A percentile compares a stretch with the other conserved stretches of the same genome.
These are phyloP conservation scores for Ceratocystis papillata DNA, from an alignment of 2,329 filamentous ascomycete genomes.

Conservation along the genomic window DNA sequence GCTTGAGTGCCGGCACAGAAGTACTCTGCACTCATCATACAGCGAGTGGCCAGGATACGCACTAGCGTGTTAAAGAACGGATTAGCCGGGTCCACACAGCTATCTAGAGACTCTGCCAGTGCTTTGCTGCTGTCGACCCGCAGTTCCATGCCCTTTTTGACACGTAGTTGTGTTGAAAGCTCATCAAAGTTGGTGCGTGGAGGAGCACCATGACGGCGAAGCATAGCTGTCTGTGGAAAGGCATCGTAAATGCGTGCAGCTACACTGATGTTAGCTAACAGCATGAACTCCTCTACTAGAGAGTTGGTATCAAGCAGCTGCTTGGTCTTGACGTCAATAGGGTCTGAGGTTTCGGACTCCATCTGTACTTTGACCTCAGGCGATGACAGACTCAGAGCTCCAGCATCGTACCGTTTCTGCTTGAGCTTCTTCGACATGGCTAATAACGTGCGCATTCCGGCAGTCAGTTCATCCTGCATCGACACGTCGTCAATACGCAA, in stretches of 20 bases:
- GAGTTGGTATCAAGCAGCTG: constrained; percentile 91
- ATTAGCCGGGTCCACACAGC: constrained; percentile 65
- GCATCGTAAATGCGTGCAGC: constrained; percentile 80
- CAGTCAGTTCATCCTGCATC: constrained; percentile 78
- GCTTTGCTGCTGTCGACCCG: constrained; percentile 78
- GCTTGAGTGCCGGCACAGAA: constrained; percentile 91
- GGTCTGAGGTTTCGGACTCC: constrained; percentile 79
- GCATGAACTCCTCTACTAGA: constrained; percentile 97
- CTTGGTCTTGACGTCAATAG: constrained; percentile 93
- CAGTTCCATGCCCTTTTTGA: constrained; percentile 71
- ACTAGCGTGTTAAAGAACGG: constrained; percentile 98
- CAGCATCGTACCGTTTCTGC: constrained; percentile 92
- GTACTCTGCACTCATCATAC: constrained; percentile 99
- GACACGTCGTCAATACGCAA: constrained; percentile 81
- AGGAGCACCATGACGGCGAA: constrained; percentile 82
- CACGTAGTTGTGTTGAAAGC: constrained; percentile 77
- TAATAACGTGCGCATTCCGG: constrained; percentile 77
- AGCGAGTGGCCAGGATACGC: constrained; percentile 92
- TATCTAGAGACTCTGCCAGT: constrained; percentile 85
- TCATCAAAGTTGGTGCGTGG: constrained; percentile 96
- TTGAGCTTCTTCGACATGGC: constrained; percentile 85
- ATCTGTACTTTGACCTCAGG: constrained; percentile 94
- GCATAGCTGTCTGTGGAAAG: constrained; percentile 89
- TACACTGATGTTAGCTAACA: constrained; percentile 93
- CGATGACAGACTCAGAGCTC: constrained; percentile 89